phyloP scores from a whole-genome alignment of 768 basidiomycete species.

The Russula earlei region DNA sequence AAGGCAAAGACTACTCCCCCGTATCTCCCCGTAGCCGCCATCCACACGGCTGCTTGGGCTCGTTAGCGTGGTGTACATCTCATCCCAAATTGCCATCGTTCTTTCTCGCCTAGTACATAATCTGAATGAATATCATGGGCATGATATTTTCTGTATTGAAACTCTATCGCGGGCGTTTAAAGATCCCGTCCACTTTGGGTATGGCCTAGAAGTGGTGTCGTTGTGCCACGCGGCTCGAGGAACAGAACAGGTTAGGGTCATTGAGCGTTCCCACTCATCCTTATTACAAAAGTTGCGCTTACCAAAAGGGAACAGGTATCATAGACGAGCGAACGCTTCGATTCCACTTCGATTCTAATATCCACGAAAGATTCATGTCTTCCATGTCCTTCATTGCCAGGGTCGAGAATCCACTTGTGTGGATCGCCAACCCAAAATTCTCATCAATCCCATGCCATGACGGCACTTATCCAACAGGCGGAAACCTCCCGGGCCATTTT shows the following conservation, averaged over 20 bases:
- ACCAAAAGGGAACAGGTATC: too few species aligned
- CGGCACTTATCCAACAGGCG: background rate
- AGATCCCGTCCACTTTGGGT: background rate
- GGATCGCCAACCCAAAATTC: background rate
- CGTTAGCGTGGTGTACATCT: conserved; percentile 22
- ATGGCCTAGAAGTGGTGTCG: background rate
- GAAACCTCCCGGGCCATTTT: too few species aligned
- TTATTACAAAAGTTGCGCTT: too few species aligned
- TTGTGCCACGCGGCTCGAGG: background rate
- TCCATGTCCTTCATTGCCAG: background rate
- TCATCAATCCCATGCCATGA: background rate
- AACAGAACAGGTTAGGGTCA: background rate
- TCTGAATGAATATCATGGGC: too few species aligned
- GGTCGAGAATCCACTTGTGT: background rate
- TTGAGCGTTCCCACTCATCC: too few species aligned
- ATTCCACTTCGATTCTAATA: too few species aligned
- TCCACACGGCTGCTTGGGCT: conserved; percentile 17
- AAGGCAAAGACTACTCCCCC: conserved; percentile 21
- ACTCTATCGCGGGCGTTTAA: background rate
- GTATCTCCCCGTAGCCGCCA: conserved; percentile 19
- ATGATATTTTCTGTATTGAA: too few species aligned
- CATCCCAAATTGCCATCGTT: background rate
- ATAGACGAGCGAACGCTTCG: too few species aligned
- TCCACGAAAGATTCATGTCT: too few species aligned
- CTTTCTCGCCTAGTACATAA: background rate